Percentiles rank a stretch among this genome's conserved stretches.
phyloP scores from a whole-genome alignment of 1,284 basidiomycete genomes.

The Austroboletus novae-zelandiae region DNA sequence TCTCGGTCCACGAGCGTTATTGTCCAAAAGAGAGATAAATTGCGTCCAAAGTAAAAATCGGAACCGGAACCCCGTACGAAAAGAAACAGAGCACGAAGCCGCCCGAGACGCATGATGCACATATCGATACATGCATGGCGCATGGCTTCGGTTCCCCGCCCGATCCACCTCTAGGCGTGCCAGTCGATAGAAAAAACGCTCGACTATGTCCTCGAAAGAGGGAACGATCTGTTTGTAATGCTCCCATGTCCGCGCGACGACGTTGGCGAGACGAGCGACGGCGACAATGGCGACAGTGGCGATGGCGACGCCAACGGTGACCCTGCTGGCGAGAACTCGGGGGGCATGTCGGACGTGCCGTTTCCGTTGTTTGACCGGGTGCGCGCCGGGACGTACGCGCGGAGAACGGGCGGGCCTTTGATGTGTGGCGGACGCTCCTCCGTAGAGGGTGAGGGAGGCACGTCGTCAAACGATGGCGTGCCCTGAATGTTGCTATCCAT shows the following conservation, averaged over 20 bases:
- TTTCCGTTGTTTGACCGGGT: slow-evolving; percentile 30
- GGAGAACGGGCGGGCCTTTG: slow-evolving; percentile 38
- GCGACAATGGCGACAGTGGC: neutral
- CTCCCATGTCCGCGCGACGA: slow-evolving; percentile 8
- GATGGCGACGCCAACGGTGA: neutral
- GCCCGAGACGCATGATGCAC: no score
- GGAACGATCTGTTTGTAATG: no score
- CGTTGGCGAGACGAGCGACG: slow-evolving; percentile 8
- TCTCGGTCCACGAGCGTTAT: no score
- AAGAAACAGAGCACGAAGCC: no score
- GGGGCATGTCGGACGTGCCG: neutral
- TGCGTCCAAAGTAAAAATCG: no score
- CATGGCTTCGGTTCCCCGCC: no score
- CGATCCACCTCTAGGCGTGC: no score
- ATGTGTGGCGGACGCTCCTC: slow-evolving; percentile 3
- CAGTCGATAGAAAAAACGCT: no score
- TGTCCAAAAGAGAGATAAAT: no score
- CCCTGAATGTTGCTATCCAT: slow-evolving; percentile 31
- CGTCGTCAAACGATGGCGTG: slow-evolving; percentile 12
- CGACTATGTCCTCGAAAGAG: no score
- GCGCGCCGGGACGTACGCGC: slow-evolving; percentile 55
- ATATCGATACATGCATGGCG: no score
- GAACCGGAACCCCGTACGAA: no score
- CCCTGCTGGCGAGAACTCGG: neutral
- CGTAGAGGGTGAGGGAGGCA: slow-evolving; percentile 15